phyloP scores from a whole-genome alignment of 2,329 filamentous ascomycete species.

The Fusarium sp. region DNA sequence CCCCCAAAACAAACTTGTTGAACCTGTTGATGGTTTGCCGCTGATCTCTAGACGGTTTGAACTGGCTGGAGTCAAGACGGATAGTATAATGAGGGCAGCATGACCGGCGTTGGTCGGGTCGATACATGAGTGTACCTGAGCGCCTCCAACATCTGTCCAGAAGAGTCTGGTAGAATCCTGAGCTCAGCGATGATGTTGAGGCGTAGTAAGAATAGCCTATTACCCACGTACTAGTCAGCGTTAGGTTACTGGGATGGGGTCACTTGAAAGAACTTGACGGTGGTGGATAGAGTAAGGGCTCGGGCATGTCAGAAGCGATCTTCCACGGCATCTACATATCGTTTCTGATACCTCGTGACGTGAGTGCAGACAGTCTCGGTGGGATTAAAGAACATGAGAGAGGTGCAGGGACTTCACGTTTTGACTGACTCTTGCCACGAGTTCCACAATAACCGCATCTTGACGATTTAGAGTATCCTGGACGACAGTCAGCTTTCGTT shows the following conservation, averaged over 20 bases:
- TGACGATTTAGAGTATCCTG: slow-evolving; percentile 65
- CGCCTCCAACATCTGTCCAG: slow-evolving; percentile 83
- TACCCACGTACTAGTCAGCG: slow-evolving; percentile 42
- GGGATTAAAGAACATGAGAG: not conserved
- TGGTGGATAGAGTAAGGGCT: not conserved
- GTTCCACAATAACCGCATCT: slow-evolving; percentile 66
- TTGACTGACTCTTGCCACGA: slow-evolving; percentile 62
- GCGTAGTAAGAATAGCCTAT: slow-evolving; percentile 81
- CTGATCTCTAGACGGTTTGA: slow-evolving; percentile 77
- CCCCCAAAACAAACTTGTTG: slow-evolving; percentile 76
- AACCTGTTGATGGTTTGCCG: slow-evolving; percentile 81
- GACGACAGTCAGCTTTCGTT: slow-evolving; percentile 32
- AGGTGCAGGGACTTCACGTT: slow-evolving; percentile 52
- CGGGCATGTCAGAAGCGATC: slow-evolving; percentile 9
- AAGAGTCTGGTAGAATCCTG: slow-evolving; percentile 76
- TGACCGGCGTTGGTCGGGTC: slow-evolving; percentile 79
- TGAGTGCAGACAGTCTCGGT: slow-evolving; percentile 7
- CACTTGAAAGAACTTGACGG: slow-evolving; percentile 5
- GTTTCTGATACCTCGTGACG: slow-evolving; percentile 8
- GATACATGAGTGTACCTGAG: slow-evolving; percentile 77
- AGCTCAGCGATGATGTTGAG: slow-evolving; percentile 68
- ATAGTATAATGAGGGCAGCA: slow-evolving; percentile 95
- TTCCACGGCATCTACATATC: slow-evolving; percentile 13
- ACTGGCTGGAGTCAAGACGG: slow-evolving; percentile 73
- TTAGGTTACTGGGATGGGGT: slow-evolving; percentile 12